Evolutionary conservation across 768 basidiomycete species (phyloP).

Genomic region (Leccinum longicurvipes): DNA sequence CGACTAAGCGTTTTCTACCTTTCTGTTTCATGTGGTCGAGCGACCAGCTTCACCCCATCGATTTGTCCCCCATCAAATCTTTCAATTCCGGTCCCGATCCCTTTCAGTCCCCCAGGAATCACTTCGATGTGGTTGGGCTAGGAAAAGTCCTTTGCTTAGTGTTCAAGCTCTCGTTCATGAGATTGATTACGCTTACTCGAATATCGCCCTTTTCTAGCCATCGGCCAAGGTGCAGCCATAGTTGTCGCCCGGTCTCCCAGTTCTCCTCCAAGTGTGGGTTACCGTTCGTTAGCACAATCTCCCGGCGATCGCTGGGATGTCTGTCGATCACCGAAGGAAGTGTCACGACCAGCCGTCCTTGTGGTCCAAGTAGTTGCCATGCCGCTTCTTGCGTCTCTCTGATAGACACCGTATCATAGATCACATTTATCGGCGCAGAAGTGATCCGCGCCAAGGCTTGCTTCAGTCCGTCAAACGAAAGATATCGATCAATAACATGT

Average conservation of each 20-base stretch:
- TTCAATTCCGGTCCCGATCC: slow-evolving; percentile 40
- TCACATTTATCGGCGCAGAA: slow-evolving; percentile 31
- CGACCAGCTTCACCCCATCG: slow-evolving; percentile 44
- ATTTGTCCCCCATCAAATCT: slow-evolving; percentile 40
- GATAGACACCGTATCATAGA: slow-evolving; percentile 38
- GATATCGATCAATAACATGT: slow-evolving; percentile 34
- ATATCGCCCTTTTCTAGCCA: slow-evolving; percentile 34
- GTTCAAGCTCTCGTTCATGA: background rate
- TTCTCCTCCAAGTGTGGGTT: slow-evolving; percentile 33
- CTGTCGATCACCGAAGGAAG: slow-evolving; percentile 32
- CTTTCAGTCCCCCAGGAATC: slow-evolving; percentile 40
- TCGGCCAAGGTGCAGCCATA: slow-evolving; percentile 26
- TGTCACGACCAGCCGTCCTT: slow-evolving; percentile 36
- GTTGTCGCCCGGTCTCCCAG: slow-evolving; percentile 31
- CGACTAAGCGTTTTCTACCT: slow-evolving; percentile 28
- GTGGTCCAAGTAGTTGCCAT: slow-evolving; percentile 35
- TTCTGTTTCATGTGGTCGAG: slow-evolving; percentile 42
- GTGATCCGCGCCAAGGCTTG: slow-evolving; percentile 38
- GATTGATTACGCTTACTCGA: slow-evolving; percentile 18
- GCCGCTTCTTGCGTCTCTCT: slow-evolving; percentile 38
- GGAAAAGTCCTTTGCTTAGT: background rate
- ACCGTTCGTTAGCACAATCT: slow-evolving; percentile 31
- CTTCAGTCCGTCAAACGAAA: slow-evolving; percentile 27
- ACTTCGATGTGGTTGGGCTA: slow-evolving; percentile 45
- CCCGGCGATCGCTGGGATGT: slow-evolving; percentile 24